These are phyloP conservation scores for Pyrenophora tritici-repentis DNA, from an alignment of 2,329 filamentous ascomycete species.

Conservation along the genomic window DNA sequence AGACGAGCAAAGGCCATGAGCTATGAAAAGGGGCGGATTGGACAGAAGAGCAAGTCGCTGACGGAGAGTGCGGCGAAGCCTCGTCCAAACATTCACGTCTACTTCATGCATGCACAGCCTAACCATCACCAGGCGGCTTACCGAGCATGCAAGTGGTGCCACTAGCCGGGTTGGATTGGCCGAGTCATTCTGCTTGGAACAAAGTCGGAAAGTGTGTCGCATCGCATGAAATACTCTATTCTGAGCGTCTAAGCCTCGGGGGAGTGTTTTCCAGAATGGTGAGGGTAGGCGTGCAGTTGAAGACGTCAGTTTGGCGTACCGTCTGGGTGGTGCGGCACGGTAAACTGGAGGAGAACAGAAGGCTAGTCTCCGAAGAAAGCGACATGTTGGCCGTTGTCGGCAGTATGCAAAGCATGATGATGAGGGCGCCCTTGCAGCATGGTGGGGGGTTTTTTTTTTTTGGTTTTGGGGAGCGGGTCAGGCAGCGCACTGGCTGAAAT, in stretches of 20 bases:
- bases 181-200: slow-evolving; percentile 4
- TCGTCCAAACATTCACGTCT: slow-evolving; percentile 12
- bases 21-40: slow-evolving; percentile 17
- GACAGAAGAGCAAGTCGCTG: slow-evolving; percentile 26
- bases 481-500: slow-evolving; percentile 2
- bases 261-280: slow-evolving; percentile 38
- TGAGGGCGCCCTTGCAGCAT: slow-evolving; percentile 13
- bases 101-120: slow-evolving; percentile 27
- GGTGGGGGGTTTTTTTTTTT: slow-evolving; percentile 6
- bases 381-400: background rate
- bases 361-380: background rate
- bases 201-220: slow-evolving; percentile 34
- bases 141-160: slow-evolving; percentile 7
- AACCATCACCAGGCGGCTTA: slow-evolving; percentile 20
- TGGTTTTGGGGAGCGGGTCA: slow-evolving; percentile 9
- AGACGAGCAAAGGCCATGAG: slow-evolving; percentile 14
- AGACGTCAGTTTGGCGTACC: slow-evolving; percentile 27
- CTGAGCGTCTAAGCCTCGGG: slow-evolving; percentile 26
- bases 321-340: slow-evolving; percentile 32
- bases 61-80: slow-evolving; percentile 21
- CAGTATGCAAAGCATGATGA: slow-evolving; percentile 1
- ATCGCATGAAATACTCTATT: slow-evolving; percentile 35
- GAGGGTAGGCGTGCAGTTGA: slow-evolving; percentile 34
- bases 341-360: background rate
- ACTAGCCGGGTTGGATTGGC: slow-evolving; percentile 10